Evolutionary conservation across 2,329 filamentous ascomycete genomes (phyloP).

Genomic region (Trichoderma cornu-damae): DNA sequence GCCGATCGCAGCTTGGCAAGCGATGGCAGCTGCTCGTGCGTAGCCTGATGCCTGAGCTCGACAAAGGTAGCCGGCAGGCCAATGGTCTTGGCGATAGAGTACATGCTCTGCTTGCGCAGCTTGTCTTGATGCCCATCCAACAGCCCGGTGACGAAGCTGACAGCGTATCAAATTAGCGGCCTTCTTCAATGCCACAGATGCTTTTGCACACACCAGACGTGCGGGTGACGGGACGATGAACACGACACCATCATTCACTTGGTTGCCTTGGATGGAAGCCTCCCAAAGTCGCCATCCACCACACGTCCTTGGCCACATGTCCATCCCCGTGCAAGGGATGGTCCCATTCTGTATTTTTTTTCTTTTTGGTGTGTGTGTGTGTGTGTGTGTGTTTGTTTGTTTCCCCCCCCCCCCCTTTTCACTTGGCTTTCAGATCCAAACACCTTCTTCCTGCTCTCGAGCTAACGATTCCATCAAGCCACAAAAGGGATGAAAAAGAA

Average conservation of each 20-base stretch:
- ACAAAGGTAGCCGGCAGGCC: slow-evolving; percentile 74
- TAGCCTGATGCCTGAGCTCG: slow-evolving; percentile 82
- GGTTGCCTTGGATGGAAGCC: slow-evolving; percentile 2
- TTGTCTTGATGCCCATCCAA: slow-evolving; percentile 68
- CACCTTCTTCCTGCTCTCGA: too few relatives aligned
- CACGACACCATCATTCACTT: slow-evolving; percentile 3
- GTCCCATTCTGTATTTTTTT: background rate
- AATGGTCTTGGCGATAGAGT: slow-evolving; percentile 62
- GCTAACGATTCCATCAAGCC: background rate
- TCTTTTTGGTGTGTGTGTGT: too few relatives aligned
- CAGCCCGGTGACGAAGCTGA: slow-evolving; percentile 73
- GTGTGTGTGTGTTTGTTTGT: background rate
- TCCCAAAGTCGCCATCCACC: background rate
- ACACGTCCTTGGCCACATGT: slow-evolving; percentile 11
- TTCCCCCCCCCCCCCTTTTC: background rate
- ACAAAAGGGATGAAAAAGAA: background rate
- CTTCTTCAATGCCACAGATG: background rate
- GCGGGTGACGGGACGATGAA: background rate
- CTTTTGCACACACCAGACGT: background rate
- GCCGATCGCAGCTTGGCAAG: slow-evolving; percentile 67
- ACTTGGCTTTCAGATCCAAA: background rate
- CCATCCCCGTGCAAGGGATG: slow-evolving; percentile 1
- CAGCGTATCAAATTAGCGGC: slow-evolving; percentile 10
- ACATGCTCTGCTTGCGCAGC: slow-evolving; percentile 66
- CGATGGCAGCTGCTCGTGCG: slow-evolving; percentile 80